Percentiles rank a stretch among this genome's conserved stretches.
Evolutionary conservation across 371 early-diverging fungal genomes (phyloP).

Genomic region (Capillidium heterosporum): DNA sequence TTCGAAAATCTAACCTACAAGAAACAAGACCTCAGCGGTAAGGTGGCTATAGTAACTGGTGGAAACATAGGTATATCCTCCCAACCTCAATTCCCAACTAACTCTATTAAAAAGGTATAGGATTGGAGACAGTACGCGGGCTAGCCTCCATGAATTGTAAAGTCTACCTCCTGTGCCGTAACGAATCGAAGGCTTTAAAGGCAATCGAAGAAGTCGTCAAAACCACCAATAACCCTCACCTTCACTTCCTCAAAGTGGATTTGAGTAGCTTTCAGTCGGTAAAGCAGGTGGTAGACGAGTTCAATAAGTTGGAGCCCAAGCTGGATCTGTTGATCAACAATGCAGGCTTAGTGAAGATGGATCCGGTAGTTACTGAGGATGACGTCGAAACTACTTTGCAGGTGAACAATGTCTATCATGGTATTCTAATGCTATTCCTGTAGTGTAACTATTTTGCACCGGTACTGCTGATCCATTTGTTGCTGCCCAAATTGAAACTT

Average conservation of each 20-base stretch:
- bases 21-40: background rate
- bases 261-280: conserved; percentile 9
- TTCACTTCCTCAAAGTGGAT: conserved; percentile 12
- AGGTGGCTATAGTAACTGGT: conserved; percentile 54
- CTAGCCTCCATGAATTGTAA: conserved; percentile 35
- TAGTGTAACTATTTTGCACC: background rate
- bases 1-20: too few relatives aligned
- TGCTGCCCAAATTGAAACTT: background rate
- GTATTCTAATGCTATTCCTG: background rate
- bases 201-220: conserved; percentile 28
- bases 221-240: conserved; percentile 9
- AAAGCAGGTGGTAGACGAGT: conserved; percentile 11
- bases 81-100: background rate
- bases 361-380: background rate
- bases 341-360: background rate
- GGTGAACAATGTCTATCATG: background rate
- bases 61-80: conserved; percentile 18
- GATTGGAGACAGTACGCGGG: conserved; percentile 30
- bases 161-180: conserved; percentile 41
- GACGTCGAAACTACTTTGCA: background rate
- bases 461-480: background rate
- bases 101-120: conserved; percentile 26
- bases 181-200: conserved; percentile 16
- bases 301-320: background rate
- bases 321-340: conserved; percentile 11